Evolutionary conservation across 805 yeast genomes (phyloP).

Genomic region (Blastobotrys mokoenaii): DNA sequence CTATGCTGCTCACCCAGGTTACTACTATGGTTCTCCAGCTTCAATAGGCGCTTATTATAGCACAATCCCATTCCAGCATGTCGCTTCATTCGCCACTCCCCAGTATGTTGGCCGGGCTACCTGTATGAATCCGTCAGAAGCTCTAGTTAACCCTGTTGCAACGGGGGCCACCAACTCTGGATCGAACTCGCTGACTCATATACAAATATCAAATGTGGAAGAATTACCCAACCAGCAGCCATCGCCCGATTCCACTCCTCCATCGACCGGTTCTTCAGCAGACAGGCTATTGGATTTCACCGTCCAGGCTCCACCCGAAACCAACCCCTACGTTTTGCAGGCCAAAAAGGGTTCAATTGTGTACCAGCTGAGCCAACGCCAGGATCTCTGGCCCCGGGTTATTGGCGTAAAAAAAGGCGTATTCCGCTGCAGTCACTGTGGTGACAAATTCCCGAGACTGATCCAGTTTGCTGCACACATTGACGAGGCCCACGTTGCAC

Average conservation of each 20-base stretch:
- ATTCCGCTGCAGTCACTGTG: constrained; percentile 33
- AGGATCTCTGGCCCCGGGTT: constrained; percentile 16
- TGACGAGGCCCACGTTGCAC: constrained; percentile 25
- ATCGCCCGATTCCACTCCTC: not conserved
- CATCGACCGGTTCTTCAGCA: not conserved
- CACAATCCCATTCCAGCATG: not conserved
- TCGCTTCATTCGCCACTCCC: not conserved
- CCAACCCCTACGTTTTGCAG: no score
- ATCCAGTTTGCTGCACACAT: constrained; percentile 32
- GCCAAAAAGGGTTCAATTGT: not conserved
- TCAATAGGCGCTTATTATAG: no score
- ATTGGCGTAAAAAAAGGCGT: constrained; percentile 31
- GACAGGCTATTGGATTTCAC: not conserved
- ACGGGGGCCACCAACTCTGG: no score
- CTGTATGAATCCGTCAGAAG: constrained; percentile 3
- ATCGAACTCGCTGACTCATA: no score
- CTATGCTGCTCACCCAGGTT: not conserved
- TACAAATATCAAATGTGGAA: not conserved
- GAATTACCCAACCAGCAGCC: not conserved
- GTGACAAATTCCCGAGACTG: constrained; percentile 25
- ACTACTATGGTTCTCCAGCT: no score
- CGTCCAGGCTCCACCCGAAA: not conserved
- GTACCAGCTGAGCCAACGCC: constrained; percentile 4
- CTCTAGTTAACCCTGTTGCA: not conserved
- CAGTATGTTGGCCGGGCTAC: no score